A percentile compares a stretch with the other conserved stretches of the same genome.
Conservation (phyloP, 2,329 filamentous ascomycete species). For the Colletotrichum spinosum region DNA sequence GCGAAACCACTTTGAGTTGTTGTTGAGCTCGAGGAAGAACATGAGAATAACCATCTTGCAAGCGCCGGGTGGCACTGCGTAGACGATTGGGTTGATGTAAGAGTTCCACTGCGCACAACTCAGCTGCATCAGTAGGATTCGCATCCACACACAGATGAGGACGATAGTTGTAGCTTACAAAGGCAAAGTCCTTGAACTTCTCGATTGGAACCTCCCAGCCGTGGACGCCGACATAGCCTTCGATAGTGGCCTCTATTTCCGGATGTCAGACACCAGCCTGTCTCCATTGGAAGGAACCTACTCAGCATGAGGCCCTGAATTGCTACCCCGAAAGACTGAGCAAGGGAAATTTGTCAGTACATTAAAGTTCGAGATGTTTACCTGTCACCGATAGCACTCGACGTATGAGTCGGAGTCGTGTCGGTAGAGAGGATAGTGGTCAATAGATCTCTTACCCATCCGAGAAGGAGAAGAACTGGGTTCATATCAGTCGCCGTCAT, state of each 20-base stretch:
- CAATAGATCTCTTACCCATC: constrained; percentile 1
- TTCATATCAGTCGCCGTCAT: not conserved
- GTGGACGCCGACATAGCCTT: constrained; percentile 24
- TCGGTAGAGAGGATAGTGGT: not conserved
- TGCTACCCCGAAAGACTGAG: not conserved
- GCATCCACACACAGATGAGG: not conserved
- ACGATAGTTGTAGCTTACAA: not conserved
- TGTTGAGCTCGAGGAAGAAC: constrained; percentile 35
- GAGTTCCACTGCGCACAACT: not conserved
- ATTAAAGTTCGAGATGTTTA: too few species aligned
- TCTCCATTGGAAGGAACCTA: not conserved
- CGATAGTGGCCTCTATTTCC: not conserved
- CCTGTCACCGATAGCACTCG: too few species aligned
- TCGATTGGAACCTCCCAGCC: constrained; percentile 34
- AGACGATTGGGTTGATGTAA: constrained; percentile 37
- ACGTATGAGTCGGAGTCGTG: too few species aligned
- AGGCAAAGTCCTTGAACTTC: constrained; percentile 22
- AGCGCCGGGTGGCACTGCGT: constrained; percentile 35
- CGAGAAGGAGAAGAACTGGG: constrained; percentile 6
- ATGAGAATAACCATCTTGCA: constrained; percentile 38
- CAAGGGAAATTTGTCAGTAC: too few species aligned
- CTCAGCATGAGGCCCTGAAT: constrained; percentile 34
- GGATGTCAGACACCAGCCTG: not conserved
- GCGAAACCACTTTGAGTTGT: constrained; percentile 23
- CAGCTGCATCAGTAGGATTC: too few species aligned